Conservation (phyloP, 2,329 filamentous ascomycete species). For the Pestalotiopsis sp. region DNA sequence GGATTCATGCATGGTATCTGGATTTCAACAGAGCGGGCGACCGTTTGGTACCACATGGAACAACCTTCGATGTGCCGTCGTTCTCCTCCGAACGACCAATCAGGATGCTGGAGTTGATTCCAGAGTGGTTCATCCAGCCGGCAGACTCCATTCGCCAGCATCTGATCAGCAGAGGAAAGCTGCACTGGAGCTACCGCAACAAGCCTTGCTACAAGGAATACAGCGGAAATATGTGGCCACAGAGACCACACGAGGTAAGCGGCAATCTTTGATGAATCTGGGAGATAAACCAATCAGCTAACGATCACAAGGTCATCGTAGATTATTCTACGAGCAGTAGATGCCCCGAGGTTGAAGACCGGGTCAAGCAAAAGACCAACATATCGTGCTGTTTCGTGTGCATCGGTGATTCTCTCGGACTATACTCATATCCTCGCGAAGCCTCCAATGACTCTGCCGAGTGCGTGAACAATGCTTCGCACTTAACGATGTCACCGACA, state of each 20-base stretch:
- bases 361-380: not conserved
- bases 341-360: not conserved
- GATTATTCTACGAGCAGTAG: slow-evolving; percentile 21
- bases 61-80: slow-evolving; percentile 13
- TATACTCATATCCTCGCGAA: slow-evolving; percentile 12
- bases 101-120: slow-evolving; percentile 16
- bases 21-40: slow-evolving; percentile 20
- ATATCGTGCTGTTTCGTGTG: slow-evolving; percentile 14
- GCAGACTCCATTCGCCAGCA: not conserved
- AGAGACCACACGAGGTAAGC: slow-evolving; percentile 11
- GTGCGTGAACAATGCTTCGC: slow-evolving; percentile 7
- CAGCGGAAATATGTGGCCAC: slow-evolving; percentile 15
- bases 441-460: slow-evolving; percentile 14
- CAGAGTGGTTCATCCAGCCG: slow-evolving; percentile 14
- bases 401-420: slow-evolving; percentile 13
- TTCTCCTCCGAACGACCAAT: slow-evolving; percentile 19
- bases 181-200: slow-evolving; percentile 11
- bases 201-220: slow-evolving; percentile 15
- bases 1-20: slow-evolving; percentile 19
- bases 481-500: not conserved
- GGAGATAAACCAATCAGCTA: not conserved
- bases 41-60: slow-evolving; percentile 16
- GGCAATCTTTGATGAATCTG: not conserved
- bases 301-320: slow-evolving; percentile 16
- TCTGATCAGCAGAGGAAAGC: slow-evolving; percentile 11